Percentiles rank a stretch among this genome's conserved stretches.
Conservation (phyloP, 441 rosid species). For the Aquilaria agallochum region DNA sequence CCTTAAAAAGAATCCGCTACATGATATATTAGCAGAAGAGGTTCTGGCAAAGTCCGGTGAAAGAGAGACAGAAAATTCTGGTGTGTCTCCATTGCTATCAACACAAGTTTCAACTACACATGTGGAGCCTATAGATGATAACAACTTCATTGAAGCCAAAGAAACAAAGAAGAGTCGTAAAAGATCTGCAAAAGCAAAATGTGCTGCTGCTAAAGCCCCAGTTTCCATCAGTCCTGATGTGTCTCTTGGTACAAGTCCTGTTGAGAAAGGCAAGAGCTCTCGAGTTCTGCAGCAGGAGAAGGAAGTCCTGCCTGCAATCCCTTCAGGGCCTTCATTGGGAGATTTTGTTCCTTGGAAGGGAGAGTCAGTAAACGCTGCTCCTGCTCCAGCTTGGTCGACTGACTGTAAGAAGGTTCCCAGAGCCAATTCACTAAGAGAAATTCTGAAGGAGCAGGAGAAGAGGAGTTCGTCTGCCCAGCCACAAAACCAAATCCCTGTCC, state of each 20-base stretch:
- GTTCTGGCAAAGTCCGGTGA: constrained; percentile 53
- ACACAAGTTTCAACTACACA: constrained; percentile 24
- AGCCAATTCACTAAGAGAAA: constrained; percentile 86
- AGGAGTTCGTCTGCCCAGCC: constrained; percentile 42
- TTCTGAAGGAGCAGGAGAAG: constrained; percentile 89
- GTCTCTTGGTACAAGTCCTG: constrained; percentile 51
- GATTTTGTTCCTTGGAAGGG: constrained; percentile 95
- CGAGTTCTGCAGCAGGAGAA: constrained; percentile 58
- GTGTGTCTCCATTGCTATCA: constrained; percentile 22
- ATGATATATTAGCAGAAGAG: constrained; percentile 66
- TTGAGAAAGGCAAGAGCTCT: constrained; percentile 71
- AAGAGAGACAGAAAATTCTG: constrained; percentile 43
- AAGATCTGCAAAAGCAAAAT: constrained; percentile 85
- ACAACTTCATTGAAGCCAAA: constrained; percentile 84
- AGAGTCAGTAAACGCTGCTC: constrained; percentile 46
- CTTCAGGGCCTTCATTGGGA: constrained; percentile 93
- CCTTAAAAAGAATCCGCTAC: constrained; percentile 67
- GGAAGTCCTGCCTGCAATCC: constrained; percentile 73
- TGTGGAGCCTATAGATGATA: constrained; percentile 50
- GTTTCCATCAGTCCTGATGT: constrained; percentile 38
- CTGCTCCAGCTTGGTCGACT: constrained; percentile 85
- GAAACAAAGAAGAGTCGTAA: constrained; percentile 88
- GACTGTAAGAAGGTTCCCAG: constrained; percentile 62
- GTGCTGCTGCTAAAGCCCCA: constrained; percentile 50
- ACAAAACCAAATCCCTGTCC: constrained; percentile 44